Conservation (phyloP, 768 basidiomycete genomes). For the Suillus tomentosus region DNA sequence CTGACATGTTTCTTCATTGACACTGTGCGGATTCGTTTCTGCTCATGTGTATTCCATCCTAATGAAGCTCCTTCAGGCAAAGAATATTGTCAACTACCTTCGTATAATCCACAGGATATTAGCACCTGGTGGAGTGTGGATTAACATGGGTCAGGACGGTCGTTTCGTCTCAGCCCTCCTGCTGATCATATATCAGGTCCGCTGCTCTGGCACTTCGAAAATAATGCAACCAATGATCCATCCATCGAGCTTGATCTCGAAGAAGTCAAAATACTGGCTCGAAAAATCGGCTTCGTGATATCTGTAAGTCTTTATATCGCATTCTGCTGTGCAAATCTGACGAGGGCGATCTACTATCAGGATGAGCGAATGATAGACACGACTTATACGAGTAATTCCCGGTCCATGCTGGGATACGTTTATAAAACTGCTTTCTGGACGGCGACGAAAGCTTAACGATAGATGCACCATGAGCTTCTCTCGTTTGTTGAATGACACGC, state of each 20-base stretch:
- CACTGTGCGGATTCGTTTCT: slow-evolving; percentile 54
- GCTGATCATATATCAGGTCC: slow-evolving; percentile 55
- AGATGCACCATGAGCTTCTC: not conserved
- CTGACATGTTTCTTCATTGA: slow-evolving; percentile 98
- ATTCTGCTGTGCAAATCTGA: not conserved
- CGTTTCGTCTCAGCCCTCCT: not conserved
- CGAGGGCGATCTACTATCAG: slow-evolving; percentile 39
- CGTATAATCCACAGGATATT: slow-evolving; percentile 84
- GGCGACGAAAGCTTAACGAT: slow-evolving; percentile 46
- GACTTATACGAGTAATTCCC: slow-evolving; percentile 82
- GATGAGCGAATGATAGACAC: slow-evolving; percentile 80
- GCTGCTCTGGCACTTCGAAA: slow-evolving; percentile 96
- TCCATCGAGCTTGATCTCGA: slow-evolving; percentile 90
- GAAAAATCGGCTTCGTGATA: slow-evolving; percentile 78
- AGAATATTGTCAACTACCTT: slow-evolving; percentile 90
- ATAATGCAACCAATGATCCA: slow-evolving; percentile 75
- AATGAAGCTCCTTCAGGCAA: slow-evolving; percentile 53
- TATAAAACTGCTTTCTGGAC: slow-evolving; percentile 89
- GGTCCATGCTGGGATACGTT: slow-evolving; percentile 81
- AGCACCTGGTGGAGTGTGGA: slow-evolving; percentile 87
- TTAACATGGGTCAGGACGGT: slow-evolving; percentile 68
- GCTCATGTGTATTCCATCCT: not conserved
- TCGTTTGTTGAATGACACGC: not conserved
- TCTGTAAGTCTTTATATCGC: slow-evolving; percentile 50
- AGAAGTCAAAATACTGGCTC: slow-evolving; percentile 78